phyloP scores from a whole-genome alignment of 2,329 filamentous ascomycete genomes.

The Ceratocystis ficicola region DNA sequence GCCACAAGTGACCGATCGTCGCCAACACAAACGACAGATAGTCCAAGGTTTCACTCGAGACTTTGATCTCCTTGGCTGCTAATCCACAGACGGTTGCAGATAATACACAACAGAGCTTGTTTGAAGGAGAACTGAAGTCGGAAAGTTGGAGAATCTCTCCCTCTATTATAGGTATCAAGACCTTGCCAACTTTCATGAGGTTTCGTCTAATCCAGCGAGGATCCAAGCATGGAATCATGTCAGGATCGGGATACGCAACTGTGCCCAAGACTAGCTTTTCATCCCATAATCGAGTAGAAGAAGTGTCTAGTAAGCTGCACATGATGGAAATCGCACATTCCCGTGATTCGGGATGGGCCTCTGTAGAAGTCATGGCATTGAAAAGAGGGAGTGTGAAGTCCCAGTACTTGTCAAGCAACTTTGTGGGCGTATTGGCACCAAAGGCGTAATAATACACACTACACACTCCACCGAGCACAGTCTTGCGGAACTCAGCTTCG shows the following conservation, averaged over 20 bases:
- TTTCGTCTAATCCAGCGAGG: conserved; percentile 76
- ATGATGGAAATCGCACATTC: conserved; percentile 57
- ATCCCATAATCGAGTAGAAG: conserved; percentile 53
- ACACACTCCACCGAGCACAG: conserved; percentile 57
- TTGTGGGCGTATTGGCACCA: conserved; percentile 52
- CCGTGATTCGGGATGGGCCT: conserved; percentile 29
- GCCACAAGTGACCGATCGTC: conserved; percentile 19
- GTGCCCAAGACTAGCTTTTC: conserved; percentile 56
- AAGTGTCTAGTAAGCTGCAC: conserved; percentile 50
- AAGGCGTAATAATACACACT: conserved; percentile 75
- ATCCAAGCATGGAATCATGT: conserved; percentile 76
- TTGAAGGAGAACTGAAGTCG: conserved; percentile 41
- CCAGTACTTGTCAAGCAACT: conserved; percentile 69
- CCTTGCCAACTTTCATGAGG: conserved; percentile 49
- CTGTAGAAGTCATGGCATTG: conserved; percentile 15
- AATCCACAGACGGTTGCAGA: conserved; percentile 16
- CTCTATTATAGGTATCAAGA: conserved; percentile 49
- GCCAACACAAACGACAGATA: conserved; percentile 41
- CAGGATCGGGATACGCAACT: conserved; percentile 43
- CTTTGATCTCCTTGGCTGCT: conserved; percentile 66
- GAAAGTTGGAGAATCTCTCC: conserved; percentile 51
- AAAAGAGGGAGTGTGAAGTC: conserved; percentile 51
- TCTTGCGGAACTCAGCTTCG: conserved; percentile 44
- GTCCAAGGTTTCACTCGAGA: conserved; percentile 68
- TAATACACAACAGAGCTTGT: conserved; percentile 10